Conservation (phyloP, 225 moss, liverwort and hornwort genomes). For the Neckera pumila region DNA sequence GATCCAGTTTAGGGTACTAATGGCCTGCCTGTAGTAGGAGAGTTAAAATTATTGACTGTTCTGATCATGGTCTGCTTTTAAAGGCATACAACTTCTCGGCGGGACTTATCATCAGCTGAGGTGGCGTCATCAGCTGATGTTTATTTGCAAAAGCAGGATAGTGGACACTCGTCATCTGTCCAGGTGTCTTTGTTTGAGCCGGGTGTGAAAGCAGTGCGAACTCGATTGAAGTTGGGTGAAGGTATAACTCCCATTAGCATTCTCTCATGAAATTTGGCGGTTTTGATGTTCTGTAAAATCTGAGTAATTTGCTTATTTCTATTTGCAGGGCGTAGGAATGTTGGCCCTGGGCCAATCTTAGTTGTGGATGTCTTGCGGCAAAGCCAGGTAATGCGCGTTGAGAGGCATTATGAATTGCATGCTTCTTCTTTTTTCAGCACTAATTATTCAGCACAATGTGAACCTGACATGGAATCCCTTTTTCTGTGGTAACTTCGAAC, state of each 20-base stretch:
- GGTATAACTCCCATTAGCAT: constrained; percentile 19
- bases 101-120: constrained; percentile 75
- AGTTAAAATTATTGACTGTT: not conserved
- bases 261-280: not conserved
- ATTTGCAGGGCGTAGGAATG: constrained; percentile 38
- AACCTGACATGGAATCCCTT: not conserved
- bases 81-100: constrained; percentile 87
- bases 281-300: not conserved
- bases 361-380: constrained; percentile 78
- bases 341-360: constrained; percentile 74
- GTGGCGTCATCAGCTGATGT: constrained; percentile 68
- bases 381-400: constrained; percentile 44
- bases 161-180: constrained; percentile 51
- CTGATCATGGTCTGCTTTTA: not conserved
- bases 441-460: not conserved
- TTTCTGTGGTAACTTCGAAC: not conserved
- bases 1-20: not conserved
- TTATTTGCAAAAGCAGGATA: constrained; percentile 54
- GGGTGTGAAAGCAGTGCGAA: constrained; percentile 58
- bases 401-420: not conserved
- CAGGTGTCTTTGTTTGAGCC: constrained; percentile 67
- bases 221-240: constrained; percentile 60
- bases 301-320: not conserved
- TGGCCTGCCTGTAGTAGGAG: not conserved
- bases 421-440: not conserved